A percentile compares a stretch with the other conserved stretches of the same genome.
Evolutionary conservation across 306 rosid genomes (phyloP).

Genomic region (Prunus campanulata): DNA sequence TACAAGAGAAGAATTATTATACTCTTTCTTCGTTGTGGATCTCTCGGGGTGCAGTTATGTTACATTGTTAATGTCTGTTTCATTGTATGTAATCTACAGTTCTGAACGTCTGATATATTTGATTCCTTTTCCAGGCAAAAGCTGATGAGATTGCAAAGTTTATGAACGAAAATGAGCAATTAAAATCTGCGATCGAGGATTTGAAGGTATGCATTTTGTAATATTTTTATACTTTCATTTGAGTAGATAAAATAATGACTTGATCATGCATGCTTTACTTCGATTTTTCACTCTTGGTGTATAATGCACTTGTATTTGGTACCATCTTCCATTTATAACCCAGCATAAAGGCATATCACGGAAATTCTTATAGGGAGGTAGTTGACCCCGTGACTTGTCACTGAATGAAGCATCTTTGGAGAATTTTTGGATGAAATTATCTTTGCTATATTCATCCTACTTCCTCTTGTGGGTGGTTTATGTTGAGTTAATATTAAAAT

Average conservation of each 20-base stretch:
- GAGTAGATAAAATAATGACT: not conserved
- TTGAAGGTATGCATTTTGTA: conserved; percentile 56
- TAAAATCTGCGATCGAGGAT: conserved; percentile 69
- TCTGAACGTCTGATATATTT: not conserved
- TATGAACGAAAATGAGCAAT: conserved; percentile 94
- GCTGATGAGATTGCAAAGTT: conserved; percentile 95
- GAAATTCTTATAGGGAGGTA: not conserved
- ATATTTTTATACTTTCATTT: not conserved
- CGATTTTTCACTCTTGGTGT: not conserved
- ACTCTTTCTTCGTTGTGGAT: not conserved
- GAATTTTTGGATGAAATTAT: not conserved
- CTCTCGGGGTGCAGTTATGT: not conserved
- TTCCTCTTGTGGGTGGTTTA: not conserved
- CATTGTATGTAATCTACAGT: not conserved
- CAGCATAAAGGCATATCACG: not conserved
- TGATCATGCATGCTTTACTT: not conserved
- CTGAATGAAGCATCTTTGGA: not conserved
- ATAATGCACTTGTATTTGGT: not conserved
- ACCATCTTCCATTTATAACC: not conserved
- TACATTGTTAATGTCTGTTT: conserved; percentile 4
- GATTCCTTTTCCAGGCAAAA: conserved; percentile 61
- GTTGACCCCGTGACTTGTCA: not conserved
- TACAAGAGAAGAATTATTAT: not conserved
- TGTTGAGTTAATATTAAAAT: not conserved
- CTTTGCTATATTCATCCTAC: not conserved